Base-by-base conservation (phyloP, 805 yeast species). In the Saturnispora ahearnii region DNA sequence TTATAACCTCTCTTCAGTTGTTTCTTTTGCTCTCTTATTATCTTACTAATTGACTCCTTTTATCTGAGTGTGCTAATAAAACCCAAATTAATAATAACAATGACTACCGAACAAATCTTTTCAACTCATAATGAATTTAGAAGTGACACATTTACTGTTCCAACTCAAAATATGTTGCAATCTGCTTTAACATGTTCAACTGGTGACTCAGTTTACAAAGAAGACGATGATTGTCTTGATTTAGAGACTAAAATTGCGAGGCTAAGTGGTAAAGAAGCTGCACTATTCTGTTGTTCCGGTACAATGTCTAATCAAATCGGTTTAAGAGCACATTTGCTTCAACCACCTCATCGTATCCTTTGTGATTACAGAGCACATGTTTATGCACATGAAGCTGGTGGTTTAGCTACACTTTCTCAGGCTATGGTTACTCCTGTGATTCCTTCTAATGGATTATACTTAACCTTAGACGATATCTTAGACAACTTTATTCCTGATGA, bases 71-170 rank as follows among this genome's bases (percentile, higher is more conserved):
- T 36, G 40, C n/a, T 36, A 36, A 7, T 28, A 41, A 28, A 29
- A 28, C 5, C 29, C 9, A 26, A 26, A 26, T 26, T 26, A 2
- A 26, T 26, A 26, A 26, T 12, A 40, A 38, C 33, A 10, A 48
- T 43, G 37, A 21, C 42, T 12, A 42, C 31, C 21, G 30, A 13
- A 32, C 45, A 37, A 33, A 46, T 28, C 13, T 48, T 18, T 22
- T 42, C 33, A 41, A 48, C 50, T 10, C 68, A 64, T 55, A 77
- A 77, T 62, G 83, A 79, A 56, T 73, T 78, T 57, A 72, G 82
- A 64, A 76, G 91, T 59, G 98, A 90, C 65, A 90, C 97, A 1
- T 87, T 88, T 74, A 89, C 96, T 3, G 84, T 86, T 11, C 97
- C 97, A 22, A 79, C 96, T 0, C 69, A 71, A 32, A 71, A 77